A percentile compares a stretch with the other conserved stretches of the same genome.
These are phyloP conservation scores for Trichoderma sp. DNA, from an alignment of 2,329 filamentous ascomycete genomes.

Conservation along the genomic window DNA sequence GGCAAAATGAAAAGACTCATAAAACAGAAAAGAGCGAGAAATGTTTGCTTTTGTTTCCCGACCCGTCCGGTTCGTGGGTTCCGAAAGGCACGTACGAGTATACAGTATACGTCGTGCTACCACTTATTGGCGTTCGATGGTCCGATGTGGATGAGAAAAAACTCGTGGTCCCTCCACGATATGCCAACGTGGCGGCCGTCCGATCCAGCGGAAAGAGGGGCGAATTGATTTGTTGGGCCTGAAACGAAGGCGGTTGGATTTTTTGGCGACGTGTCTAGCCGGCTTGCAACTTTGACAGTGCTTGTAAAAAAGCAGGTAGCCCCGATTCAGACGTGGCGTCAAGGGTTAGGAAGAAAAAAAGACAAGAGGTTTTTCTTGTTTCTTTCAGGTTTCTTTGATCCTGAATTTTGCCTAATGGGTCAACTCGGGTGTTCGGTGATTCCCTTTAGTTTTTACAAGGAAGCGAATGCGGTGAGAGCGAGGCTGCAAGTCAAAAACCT, in stretches of 20 bases:
- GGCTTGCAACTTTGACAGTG: neutral
- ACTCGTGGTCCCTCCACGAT: conserved; percentile 12
- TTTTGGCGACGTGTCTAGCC: conserved; percentile 13
- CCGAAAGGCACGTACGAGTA: neutral
- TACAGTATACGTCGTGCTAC: neutral
- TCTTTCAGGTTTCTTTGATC: neutral
- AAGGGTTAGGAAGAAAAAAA: neutral
- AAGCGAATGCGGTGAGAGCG: conserved; percentile 5
- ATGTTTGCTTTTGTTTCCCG: neutral
- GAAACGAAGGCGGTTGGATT: conserved; percentile 16
- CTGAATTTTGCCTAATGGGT: neutral
- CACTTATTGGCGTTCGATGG: neutral
- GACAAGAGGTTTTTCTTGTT: neutral
- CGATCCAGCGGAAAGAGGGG: conserved; percentile 25
- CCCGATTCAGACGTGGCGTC: conserved; percentile 18
- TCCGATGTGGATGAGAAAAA: neutral
- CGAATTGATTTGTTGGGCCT: neutral
- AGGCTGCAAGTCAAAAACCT: neutral
- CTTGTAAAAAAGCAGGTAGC: neutral
- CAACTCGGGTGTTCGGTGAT: neutral
- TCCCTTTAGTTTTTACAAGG: neutral
- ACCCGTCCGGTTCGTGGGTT: conserved; percentile 3
- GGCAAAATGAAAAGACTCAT: neutral
- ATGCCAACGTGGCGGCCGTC: conserved; percentile 23
- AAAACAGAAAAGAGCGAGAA: neutral